These are phyloP conservation scores for Starmerella ratchasimensis DNA, from an alignment of 805 yeast genomes.

Conservation along the genomic window DNA sequence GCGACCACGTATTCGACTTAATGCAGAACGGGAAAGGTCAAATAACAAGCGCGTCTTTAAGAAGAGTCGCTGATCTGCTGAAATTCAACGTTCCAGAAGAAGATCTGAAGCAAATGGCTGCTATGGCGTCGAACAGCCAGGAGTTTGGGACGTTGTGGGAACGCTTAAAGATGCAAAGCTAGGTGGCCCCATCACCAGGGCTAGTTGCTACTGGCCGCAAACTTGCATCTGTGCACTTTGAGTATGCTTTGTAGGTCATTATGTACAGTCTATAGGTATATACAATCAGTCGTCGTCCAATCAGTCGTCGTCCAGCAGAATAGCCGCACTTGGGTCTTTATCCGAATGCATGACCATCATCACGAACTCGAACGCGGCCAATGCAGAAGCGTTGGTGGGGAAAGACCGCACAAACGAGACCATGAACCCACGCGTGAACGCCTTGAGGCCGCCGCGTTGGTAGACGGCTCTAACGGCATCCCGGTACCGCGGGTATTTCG, in stretches of 20 bases:
- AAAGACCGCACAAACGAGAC: slow-evolving; percentile 69
- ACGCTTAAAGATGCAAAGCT: slow-evolving; percentile 3
- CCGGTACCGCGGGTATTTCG: slow-evolving; percentile 56
- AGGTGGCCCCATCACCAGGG: too few species aligned
- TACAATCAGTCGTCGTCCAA: too few species aligned
- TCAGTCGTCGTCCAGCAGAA: slow-evolving; percentile 8
- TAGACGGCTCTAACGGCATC: slow-evolving; percentile 62
- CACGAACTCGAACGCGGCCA: slow-evolving; percentile 79
- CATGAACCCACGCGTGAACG: slow-evolving; percentile 68
- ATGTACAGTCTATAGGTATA: too few species aligned
- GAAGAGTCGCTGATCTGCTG: slow-evolving; percentile 18
- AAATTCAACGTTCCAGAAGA: slow-evolving; percentile 21
- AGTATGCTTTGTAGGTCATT: too few species aligned
- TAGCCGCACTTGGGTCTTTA: neutral
- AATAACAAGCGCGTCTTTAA: slow-evolving; percentile 23
- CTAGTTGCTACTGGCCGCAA: too few species aligned
- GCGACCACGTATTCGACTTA: slow-evolving; percentile 14
- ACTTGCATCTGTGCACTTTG: too few species aligned
- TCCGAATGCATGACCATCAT: slow-evolving; percentile 29
- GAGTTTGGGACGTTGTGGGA: slow-evolving; percentile 23
- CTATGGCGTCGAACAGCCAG: slow-evolving; percentile 17
- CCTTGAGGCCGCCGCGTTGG: slow-evolving; percentile 41
- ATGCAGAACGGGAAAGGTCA: slow-evolving; percentile 11
- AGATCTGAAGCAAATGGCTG: slow-evolving; percentile 26
- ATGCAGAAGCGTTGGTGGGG: slow-evolving; percentile 89